These are phyloP conservation scores for Suhomyces faveliae DNA, from an alignment of 805 yeast species.

Conservation along the genomic window DNA sequence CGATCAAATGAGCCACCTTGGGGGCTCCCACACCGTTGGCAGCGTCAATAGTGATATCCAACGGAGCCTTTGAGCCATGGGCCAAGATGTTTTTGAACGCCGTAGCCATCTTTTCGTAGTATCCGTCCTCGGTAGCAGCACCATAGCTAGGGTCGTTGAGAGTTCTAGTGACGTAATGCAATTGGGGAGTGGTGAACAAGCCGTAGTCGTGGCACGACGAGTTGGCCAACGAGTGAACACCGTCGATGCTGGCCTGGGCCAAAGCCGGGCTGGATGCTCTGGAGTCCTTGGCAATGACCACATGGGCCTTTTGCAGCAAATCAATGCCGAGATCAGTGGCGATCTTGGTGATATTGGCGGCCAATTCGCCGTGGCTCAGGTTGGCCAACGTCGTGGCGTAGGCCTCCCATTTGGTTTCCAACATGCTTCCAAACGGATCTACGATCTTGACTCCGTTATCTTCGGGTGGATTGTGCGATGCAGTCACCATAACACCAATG, in stretches of 20 bases:
- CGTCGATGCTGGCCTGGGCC: constrained; percentile 56
- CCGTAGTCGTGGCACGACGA: constrained; percentile 56
- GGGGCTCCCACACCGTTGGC: constrained; percentile 98
- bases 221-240: constrained; percentile 48
- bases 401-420: constrained; percentile 78
- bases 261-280: constrained; percentile 78
- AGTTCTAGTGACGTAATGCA: constrained; percentile 80
- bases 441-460: constrained; percentile 60
- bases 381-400: constrained; percentile 82
- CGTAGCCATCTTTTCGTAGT: constrained; percentile 58
- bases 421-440: constrained; percentile 91
- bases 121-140: constrained; percentile 61
- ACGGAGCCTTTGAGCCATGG: constrained; percentile 16
- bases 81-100: constrained; percentile 50
- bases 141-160: constrained; percentile 69
- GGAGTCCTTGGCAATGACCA: constrained; percentile 82
- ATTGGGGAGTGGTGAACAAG: constrained; percentile 86
- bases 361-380: constrained; percentile 47
- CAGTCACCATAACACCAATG: constrained; percentile 96
- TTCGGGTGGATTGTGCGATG: constrained; percentile 88
- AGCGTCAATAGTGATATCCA: constrained; percentile 70
- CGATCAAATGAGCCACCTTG: constrained; percentile 52
- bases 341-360: constrained; percentile 35
- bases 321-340: constrained; percentile 47
- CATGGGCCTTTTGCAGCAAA: constrained; percentile 39